phyloP scores from a whole-genome alignment of 805 yeast genomes.

The Candida maesae region DNA sequence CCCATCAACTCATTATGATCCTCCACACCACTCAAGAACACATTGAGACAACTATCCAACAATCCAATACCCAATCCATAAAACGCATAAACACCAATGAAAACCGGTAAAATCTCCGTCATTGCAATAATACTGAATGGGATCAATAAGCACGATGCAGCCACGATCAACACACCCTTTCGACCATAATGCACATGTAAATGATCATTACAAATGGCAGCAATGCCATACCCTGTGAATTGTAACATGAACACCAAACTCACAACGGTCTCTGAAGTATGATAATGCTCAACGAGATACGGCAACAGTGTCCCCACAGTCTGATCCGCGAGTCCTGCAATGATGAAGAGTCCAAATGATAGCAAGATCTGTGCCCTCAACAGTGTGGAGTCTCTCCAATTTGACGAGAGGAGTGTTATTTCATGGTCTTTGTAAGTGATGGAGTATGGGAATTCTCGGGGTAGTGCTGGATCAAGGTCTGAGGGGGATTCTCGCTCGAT shows the following conservation, averaged over 20 bases:
- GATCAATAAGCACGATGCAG: slow-evolving; percentile 32
- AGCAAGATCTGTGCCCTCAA: slow-evolving; percentile 42
- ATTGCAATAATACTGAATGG: slow-evolving; percentile 37
- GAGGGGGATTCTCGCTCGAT: background rate
- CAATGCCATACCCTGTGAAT: slow-evolving; percentile 49
- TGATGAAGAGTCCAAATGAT: slow-evolving; percentile 36
- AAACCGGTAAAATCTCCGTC: slow-evolving; percentile 35
- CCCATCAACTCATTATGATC: slow-evolving; percentile 60
- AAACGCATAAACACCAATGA: slow-evolving; percentile 37
- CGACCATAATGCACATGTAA: slow-evolving; percentile 45
- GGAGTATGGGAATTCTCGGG: background rate
- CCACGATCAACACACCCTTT: slow-evolving; percentile 39
- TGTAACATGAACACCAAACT: slow-evolving; percentile 50
- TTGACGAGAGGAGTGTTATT: slow-evolving; percentile 8
- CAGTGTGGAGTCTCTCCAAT: slow-evolving; percentile 31
- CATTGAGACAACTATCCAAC: slow-evolving; percentile 51
- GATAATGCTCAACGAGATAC: slow-evolving; percentile 43
- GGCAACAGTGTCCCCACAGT: slow-evolving; percentile 59
- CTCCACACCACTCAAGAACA: slow-evolving; percentile 43
- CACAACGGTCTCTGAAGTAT: slow-evolving; percentile 43
- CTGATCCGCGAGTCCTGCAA: slow-evolving; percentile 58
- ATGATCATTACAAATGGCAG: slow-evolving; percentile 46
- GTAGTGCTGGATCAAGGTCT: background rate
- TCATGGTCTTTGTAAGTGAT: slow-evolving; percentile 4
- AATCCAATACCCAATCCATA: slow-evolving; percentile 56